Conservation (phyloP, 257 asterid species). For the Echium plantagineum region DNA sequence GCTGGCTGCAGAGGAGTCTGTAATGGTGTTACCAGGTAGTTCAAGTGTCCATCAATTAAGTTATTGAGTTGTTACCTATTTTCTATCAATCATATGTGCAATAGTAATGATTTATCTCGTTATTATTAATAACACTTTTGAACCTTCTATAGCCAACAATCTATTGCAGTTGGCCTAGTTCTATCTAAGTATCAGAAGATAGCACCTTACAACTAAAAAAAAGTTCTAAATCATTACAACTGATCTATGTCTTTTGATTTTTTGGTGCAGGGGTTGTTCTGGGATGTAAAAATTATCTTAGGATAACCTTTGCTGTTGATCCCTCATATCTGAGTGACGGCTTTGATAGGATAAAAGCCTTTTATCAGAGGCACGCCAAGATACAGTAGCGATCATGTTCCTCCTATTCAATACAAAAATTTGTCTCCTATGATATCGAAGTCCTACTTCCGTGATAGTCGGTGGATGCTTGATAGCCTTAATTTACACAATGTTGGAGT, state of each 20-base stretch:
- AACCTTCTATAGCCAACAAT: too few relatives aligned
- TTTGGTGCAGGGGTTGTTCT: slow-evolving; percentile 45
- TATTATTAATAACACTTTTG: too few relatives aligned
- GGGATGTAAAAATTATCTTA: slow-evolving; percentile 73
- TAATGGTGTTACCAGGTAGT: slow-evolving; percentile 58
- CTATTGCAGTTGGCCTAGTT: too few relatives aligned
- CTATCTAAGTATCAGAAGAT: too few relatives aligned
- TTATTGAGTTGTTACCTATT: too few relatives aligned
- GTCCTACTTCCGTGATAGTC: too few relatives aligned
- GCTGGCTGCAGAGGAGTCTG: slow-evolving; percentile 70
- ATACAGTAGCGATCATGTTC: slow-evolving; percentile 23
- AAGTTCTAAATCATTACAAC: too few relatives aligned
- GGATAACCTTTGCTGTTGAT: slow-evolving; percentile 62
- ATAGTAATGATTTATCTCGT: too few relatives aligned
- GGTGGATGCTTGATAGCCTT: too few relatives aligned
- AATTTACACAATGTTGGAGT: neutral
- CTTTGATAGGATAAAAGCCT: slow-evolving; percentile 46
- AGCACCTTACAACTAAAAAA: too few relatives aligned
- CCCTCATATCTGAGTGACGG: slow-evolving; percentile 59
- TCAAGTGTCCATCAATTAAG: neutral
- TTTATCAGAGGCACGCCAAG: slow-evolving; percentile 51
- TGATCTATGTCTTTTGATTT: neutral
- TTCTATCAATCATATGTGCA: too few relatives aligned
- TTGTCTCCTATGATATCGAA: neutral
- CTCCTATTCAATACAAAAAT: neutral